Evolutionary conservation across 495 filamentous ascomycete genomes (phyloP).

Genomic region (Hypoxylon fuscum): DNA sequence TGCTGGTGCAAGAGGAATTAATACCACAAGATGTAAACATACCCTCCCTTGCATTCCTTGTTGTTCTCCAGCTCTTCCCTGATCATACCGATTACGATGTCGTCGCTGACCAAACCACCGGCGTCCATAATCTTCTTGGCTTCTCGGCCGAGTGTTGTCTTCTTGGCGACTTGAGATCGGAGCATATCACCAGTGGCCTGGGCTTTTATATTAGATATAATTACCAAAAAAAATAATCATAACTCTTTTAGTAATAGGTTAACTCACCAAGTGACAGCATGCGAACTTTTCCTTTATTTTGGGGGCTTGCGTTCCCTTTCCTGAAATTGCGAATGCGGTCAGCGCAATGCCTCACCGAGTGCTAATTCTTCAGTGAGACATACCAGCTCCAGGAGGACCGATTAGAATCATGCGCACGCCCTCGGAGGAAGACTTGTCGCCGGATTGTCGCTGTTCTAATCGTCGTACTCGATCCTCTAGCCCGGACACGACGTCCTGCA

Average conservation of each 20-base stretch:
- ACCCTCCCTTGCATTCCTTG: slow-evolving; percentile 95
- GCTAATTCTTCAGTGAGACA: slow-evolving; percentile 41
- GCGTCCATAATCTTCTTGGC: slow-evolving; percentile 99
- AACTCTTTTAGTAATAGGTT: slow-evolving; percentile 39
- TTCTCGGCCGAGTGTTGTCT: slow-evolving; percentile 91
- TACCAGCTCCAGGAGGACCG: slow-evolving; percentile 97
- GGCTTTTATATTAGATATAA: slow-evolving; percentile 9
- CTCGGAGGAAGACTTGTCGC: slow-evolving; percentile 61
- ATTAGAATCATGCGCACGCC: slow-evolving; percentile 95
- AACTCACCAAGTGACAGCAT: slow-evolving; percentile 91
- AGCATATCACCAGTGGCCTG: slow-evolving; percentile 99
- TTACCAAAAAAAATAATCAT: slow-evolving; percentile 14
- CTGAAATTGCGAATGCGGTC: slow-evolving; percentile 58
- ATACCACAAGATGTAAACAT: slow-evolving; percentile 47
- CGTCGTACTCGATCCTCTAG: slow-evolving; percentile 85
- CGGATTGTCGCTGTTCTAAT: slow-evolving; percentile 71
- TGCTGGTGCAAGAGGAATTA: neutral
- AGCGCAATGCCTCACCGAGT: slow-evolving; percentile 36
- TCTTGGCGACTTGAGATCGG: slow-evolving; percentile 96
- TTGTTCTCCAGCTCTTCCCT: slow-evolving; percentile 95
- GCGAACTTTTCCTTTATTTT: slow-evolving; percentile 97
- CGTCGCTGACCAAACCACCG: slow-evolving; percentile 96
- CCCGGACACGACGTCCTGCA: slow-evolving; percentile 80
- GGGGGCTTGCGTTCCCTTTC: slow-evolving; percentile 98
- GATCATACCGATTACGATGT: slow-evolving; percentile 99